These are phyloP conservation scores for Emmonsia crescens DNA, from an alignment of 2,329 filamentous ascomycete species.

Conservation along the genomic window DNA sequence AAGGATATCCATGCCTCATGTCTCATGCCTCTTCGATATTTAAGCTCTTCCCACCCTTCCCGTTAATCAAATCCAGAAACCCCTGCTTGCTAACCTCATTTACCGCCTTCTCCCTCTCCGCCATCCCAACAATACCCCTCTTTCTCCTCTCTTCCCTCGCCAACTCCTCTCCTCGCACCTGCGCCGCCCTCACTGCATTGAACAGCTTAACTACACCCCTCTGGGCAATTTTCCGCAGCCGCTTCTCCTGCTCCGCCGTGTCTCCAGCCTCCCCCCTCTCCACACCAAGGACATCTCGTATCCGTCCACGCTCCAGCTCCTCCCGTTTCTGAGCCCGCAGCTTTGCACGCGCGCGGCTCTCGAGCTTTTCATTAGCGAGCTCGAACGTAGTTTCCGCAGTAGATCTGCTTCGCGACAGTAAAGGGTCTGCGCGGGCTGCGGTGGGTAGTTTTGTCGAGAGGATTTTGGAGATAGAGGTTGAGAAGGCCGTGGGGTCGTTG, in stretches of 20 bases:
- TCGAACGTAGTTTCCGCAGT: conserved; percentile 63
- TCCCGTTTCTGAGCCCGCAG: conserved; percentile 69
- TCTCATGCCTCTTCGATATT: conserved; percentile 36
- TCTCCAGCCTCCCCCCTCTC: conserved; percentile 42
- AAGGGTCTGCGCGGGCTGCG: conserved; percentile 73
- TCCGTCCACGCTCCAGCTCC: conserved; percentile 73
- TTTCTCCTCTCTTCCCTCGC: conserved; percentile 54
- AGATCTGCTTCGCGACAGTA: conserved; percentile 71
- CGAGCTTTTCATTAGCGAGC: conserved; percentile 64
- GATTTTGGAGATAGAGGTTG: conserved; percentile 87
- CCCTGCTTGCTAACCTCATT: conserved; percentile 97
- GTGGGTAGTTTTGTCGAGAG: conserved; percentile 77
- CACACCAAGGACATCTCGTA: conserved; percentile 71
- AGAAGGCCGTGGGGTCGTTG: conserved; percentile 84
- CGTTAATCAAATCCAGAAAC: conserved; percentile 78
- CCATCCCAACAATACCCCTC: conserved; percentile 66
- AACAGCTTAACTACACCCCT: conserved; percentile 92
- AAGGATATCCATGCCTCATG: conserved; percentile 20
- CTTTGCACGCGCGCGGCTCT: conserved; percentile 67
- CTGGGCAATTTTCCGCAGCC: conserved; percentile 77
- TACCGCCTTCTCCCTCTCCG: conserved; percentile 71
- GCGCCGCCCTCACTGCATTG: conserved; percentile 85
- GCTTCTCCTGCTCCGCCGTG: conserved; percentile 61
- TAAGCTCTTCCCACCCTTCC: conserved; percentile 41
- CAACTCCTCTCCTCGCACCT: conserved; percentile 75